phyloP scores from a whole-genome alignment of 2,329 filamentous ascomycete genomes.

The Fusarium camptoceras region DNA sequence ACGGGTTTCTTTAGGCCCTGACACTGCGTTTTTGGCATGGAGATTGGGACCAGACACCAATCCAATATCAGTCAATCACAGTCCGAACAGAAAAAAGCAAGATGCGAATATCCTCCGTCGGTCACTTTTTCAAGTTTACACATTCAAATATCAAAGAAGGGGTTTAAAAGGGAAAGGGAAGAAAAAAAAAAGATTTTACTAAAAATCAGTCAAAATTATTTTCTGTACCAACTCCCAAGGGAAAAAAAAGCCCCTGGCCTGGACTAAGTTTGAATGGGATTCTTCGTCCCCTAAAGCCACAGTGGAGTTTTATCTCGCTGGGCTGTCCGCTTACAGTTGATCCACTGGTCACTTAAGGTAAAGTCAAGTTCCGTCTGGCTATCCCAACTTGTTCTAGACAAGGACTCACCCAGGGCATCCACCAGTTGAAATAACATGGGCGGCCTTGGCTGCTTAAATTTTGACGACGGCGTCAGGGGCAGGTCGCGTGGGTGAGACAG shows the following conservation, averaged over 20 bases:
- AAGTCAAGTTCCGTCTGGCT: slow-evolving; percentile 23
- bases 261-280: slow-evolving; percentile 19
- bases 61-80: background rate
- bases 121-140: background rate
- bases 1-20: slow-evolving; percentile 33
- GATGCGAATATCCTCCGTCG: background rate
- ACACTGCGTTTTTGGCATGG: slow-evolving; percentile 11
- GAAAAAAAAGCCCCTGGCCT: slow-evolving; percentile 25
- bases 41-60: background rate
- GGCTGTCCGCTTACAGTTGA: slow-evolving; percentile 23
- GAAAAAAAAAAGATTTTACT: background rate
- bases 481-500: slow-evolving; percentile 42
- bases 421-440: slow-evolving; percentile 40
- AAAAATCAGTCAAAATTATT: slow-evolving; percentile 11
- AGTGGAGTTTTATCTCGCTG: slow-evolving; percentile 35
- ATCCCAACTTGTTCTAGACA: slow-evolving; percentile 36
- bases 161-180: too few relatives aligned
- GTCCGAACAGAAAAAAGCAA: slow-evolving; percentile 1
- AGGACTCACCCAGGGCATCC: slow-evolving; percentile 19
- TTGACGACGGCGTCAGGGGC: slow-evolving; percentile 41
- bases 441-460: slow-evolving; percentile 31
- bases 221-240: background rate
- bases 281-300: slow-evolving; percentile 36
- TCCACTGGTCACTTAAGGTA: slow-evolving; percentile 34
- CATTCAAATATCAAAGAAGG: slow-evolving; percentile 2